These are phyloP conservation scores for Coemansia sp. DNA, from an alignment of 192 early-diverging fungal genomes.

Conservation along the genomic window DNA sequence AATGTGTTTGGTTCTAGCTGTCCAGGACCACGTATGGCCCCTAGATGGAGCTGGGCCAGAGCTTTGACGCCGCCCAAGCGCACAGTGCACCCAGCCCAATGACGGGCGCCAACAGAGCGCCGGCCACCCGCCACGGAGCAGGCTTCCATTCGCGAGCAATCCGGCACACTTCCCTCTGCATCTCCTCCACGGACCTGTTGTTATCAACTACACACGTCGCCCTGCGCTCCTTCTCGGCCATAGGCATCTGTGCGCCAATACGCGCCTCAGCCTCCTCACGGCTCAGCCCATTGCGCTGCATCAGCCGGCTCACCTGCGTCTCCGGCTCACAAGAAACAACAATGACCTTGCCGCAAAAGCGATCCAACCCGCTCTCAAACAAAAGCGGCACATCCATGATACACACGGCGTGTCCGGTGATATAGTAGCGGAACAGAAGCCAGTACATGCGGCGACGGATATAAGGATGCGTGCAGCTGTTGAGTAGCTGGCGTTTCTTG, in stretches of 20 bases:
- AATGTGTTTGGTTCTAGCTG: too few species aligned
- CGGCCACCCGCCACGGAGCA: slow-evolving; percentile 16
- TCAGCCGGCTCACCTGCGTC: slow-evolving; percentile 73
- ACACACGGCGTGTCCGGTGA: slow-evolving; percentile 64
- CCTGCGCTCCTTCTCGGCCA: slow-evolving; percentile 70
- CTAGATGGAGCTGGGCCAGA: slow-evolving; percentile 11
- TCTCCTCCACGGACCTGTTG: slow-evolving; percentile 58
- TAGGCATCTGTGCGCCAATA: slow-evolving; percentile 79
- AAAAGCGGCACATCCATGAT: slow-evolving; percentile 93
- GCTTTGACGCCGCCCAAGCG: slow-evolving; percentile 25
- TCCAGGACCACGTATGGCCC: too few species aligned
- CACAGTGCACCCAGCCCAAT: slow-evolving; percentile 28
- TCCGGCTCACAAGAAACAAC: slow-evolving; percentile 74
- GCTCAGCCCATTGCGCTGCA: slow-evolving; percentile 63
- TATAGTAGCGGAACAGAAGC: slow-evolving; percentile 63
- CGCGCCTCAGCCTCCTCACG: slow-evolving; percentile 62
- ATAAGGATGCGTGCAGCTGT: slow-evolving; percentile 83
- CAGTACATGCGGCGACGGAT: slow-evolving; percentile 80
- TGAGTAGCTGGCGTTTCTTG: slow-evolving; percentile 67
- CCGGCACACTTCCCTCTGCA: slow-evolving; percentile 19
- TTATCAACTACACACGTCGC: slow-evolving; percentile 89
- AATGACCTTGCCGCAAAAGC: slow-evolving; percentile 64
- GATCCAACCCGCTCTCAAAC: slow-evolving; percentile 77
- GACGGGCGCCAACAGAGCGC: slow-evolving; percentile 31
- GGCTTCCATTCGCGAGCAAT: slow-evolving; percentile 31